These are phyloP conservation scores for Lichenothelia convexa DNA, from an alignment of 495 filamentous ascomycete species.

Conservation along the genomic window DNA sequence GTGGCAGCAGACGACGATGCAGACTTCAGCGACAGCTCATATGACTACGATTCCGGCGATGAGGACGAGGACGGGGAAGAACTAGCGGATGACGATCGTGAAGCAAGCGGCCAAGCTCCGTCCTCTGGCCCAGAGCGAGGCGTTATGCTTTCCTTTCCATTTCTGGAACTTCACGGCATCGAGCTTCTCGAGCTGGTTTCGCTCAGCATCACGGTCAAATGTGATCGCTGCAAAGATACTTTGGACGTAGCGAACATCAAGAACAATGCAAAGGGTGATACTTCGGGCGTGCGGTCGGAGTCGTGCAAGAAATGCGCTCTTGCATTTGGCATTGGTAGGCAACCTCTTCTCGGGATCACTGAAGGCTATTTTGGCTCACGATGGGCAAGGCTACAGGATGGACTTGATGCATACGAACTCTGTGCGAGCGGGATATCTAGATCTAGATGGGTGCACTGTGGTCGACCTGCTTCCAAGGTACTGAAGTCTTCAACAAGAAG, in stretches of 20 bases:
- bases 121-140: conserved; percentile 34
- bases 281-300: conserved; percentile 16
- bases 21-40: conserved; percentile 3
- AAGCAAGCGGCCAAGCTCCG: conserved; percentile 13
- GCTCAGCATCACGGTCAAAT: conserved; percentile 61
- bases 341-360: not conserved
- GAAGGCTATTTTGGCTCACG: not conserved
- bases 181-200: conserved; percentile 57
- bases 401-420: conserved; percentile 65
- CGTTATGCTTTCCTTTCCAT: conserved; percentile 66
- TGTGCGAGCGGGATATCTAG: conserved; percentile 64
- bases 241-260: conserved; percentile 54
- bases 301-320: conserved; percentile 67
- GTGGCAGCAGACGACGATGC: conserved; percentile 10
- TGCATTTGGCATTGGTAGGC: conserved; percentile 37
- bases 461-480: conserved; percentile 67
- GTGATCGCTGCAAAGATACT: conserved; percentile 63
- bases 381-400: conserved; percentile 38
- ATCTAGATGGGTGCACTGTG: conserved; percentile 59
- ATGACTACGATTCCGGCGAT: conserved; percentile 14
- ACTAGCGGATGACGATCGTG: conserved; percentile 14
- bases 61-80: conserved; percentile 28
- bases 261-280: conserved; percentile 21
- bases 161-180: conserved; percentile 61
- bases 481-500: conserved; percentile 10